These are phyloP conservation scores for Pseudogymnoascus sp. DNA, from an alignment of 2,329 filamentous ascomycete genomes.

Conservation along the genomic window DNA sequence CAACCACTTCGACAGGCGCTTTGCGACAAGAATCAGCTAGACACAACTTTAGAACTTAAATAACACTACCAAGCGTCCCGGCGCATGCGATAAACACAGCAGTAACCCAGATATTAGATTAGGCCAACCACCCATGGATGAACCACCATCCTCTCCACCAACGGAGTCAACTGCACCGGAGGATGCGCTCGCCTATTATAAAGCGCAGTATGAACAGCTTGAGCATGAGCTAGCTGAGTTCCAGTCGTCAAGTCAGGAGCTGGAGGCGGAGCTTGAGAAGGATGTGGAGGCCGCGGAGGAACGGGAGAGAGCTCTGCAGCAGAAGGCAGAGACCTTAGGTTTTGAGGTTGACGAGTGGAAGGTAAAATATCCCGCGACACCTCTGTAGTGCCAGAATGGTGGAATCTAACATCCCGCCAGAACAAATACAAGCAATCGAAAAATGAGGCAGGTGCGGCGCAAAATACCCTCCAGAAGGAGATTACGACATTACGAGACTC, in stretches of 20 bases:
- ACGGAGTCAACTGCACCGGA: slow-evolving; percentile 48
- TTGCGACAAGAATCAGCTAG: not conserved
- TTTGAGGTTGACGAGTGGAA: slow-evolving; percentile 99
- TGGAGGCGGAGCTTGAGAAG: slow-evolving; percentile 90
- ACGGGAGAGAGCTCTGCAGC: slow-evolving; percentile 73
- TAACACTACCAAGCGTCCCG: not conserved
- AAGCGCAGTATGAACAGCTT: slow-evolving; percentile 86
- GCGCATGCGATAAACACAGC: slow-evolving; percentile 4
- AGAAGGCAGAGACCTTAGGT: slow-evolving; percentile 74
- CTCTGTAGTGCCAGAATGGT: slow-evolving; percentile 14
- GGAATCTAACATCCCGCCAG: slow-evolving; percentile 36
- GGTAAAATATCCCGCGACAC: slow-evolving; percentile 39
- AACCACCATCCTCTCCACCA: slow-evolving; percentile 55
- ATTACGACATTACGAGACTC: slow-evolving; percentile 83
- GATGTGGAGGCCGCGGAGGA: slow-evolving; percentile 95
- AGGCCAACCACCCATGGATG: slow-evolving; percentile 22
- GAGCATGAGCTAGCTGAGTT: slow-evolving; percentile 91
- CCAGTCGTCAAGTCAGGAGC: slow-evolving; percentile 83
- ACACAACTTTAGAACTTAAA: not conserved
- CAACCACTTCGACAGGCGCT: not conserved
- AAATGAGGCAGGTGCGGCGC: slow-evolving; percentile 72
- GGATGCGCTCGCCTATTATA: slow-evolving; percentile 88
- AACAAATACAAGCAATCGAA: slow-evolving; percentile 96
- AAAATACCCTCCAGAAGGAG: slow-evolving; percentile 86
- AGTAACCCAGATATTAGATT: not conserved